Evolutionary conservation across 2,329 filamentous ascomycete species (phyloP), one percentile per base, ranked within the genome.

Genomic region (Colletotrichum agaves): DNA sequence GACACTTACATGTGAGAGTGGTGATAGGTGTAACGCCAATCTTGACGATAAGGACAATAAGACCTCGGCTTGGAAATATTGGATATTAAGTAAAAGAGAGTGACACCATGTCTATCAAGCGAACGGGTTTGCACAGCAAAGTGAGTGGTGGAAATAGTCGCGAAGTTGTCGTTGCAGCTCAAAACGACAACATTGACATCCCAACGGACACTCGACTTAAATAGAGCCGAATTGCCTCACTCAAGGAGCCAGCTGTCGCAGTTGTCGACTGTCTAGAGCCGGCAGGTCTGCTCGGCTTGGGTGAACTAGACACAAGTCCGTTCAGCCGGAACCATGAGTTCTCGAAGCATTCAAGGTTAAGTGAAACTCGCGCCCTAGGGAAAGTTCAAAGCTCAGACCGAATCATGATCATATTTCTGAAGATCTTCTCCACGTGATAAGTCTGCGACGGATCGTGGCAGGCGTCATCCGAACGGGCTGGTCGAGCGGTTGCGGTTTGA

Each of bases 21-120:
- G 73, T 55, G 60, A 71, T 66, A 47, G 73, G 55, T 50, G 72
- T 62, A 59, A 75, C 64, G 68, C 69, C 72, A 72, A 75, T 75
- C 57, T 44, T 58, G 37, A 35, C 43, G 49, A 19, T 15, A 44
- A 13, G 19, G 27, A 63, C 27, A 37, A 12, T 6, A 15, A n/a
- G 15, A 11, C 15, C 3, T 21, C 12, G 1, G 4, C 11, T 27
- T 31, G 11, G 27, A 44, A 67, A n/a, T 43, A 57, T 58, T 52
- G 47, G 52, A 44, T 7, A 17, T 37, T 11, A 31, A 55, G 8
- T 53, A 11, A 41, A 13, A 31, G 31, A n/a, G 3, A 23, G 21
- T 50, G 66, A 69, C 66, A 8, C 66, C 62, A 66, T 62, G 66
- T 57, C 66, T 56, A 39, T 44, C 19, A 67, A 67, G 63, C 35